Evolutionary conservation across 106 monocot genomes (phyloP).

Genomic region (Phalaenopsis equestris): DNA sequence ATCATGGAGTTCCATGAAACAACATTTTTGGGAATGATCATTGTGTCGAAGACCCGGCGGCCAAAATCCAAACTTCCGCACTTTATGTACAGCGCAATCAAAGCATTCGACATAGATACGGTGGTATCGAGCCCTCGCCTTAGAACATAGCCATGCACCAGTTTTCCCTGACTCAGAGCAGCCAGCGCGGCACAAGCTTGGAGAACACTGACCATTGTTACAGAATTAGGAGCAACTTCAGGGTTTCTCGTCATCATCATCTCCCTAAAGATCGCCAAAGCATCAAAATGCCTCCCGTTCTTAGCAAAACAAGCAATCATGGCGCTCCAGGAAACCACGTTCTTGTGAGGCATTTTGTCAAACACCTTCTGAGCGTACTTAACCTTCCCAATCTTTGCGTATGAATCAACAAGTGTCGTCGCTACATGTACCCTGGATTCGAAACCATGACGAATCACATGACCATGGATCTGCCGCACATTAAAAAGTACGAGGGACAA

Average conservation of each 20-base stretch:
- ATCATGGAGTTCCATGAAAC: constrained; percentile 77
- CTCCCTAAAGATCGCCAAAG: constrained; percentile 44
- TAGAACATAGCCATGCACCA: constrained; percentile 59
- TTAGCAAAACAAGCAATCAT: constrained; percentile 79
- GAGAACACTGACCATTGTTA: constrained; percentile 72
- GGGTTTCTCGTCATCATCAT: constrained; percentile 36
- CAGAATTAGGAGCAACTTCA: constrained; percentile 44
- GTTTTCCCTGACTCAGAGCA: constrained; percentile 50
- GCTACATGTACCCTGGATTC: constrained; percentile 41
- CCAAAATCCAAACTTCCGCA: constrained; percentile 42
- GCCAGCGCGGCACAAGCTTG: constrained; percentile 69
- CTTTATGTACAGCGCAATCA: constrained; percentile 61
- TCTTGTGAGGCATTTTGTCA: constrained; percentile 42
- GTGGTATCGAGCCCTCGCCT: constrained; percentile 43
- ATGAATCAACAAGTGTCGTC: constrained; percentile 73
- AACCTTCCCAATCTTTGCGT: constrained; percentile 54
- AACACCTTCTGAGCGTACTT: constrained; percentile 40
- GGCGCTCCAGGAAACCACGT: constrained; percentile 84
- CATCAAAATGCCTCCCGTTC: constrained; percentile 50
- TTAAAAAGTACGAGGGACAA: constrained; percentile 12
- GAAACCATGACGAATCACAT: constrained; percentile 31
- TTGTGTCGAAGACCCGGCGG: constrained; percentile 24
- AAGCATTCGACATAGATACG: constrained; percentile 46
- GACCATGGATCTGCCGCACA: constrained; percentile 50
- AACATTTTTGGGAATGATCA: constrained; percentile 33